Evolutionary conservation across 2,329 filamentous ascomycete species (phyloP), one percentile per base, ranked within the genome.

Genomic region (Colletotrichum tabaci): DNA sequence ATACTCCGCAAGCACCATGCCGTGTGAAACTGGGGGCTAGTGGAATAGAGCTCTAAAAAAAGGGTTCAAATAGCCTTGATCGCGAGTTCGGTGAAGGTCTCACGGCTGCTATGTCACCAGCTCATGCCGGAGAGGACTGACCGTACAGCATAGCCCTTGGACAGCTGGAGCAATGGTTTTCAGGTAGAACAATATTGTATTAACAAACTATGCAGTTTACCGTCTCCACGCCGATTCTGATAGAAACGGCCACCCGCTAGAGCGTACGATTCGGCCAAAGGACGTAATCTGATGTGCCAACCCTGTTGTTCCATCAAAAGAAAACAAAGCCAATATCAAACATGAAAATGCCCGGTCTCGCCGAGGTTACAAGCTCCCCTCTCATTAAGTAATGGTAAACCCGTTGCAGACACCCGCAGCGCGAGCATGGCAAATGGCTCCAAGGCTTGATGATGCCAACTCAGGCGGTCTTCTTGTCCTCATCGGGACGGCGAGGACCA

Each of bases 381-480:
- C 16, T 16, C 56, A 47, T n/a, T 2, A 46, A 35, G 12, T 6
- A 18, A 6, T 0, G 13, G 18, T 21, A 16, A 35, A 30, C 46
- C 6, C 12, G 21, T 35, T 9, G 3, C 8, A 16, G 7, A 4
- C 49, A 8, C 9, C 30, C 30, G 30, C 15, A 10, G 8, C n/a
- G 4, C 23, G 49, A 44, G 49, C 21, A 13, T 3, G 21, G 1
- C 6, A 23, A 21, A 16, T 13, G 35, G 18, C 15, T 4, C 10
- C 38, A 53, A 53, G 21, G 18, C 6, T 1, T 2, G 8, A 21
- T 3, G 2, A 44, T 21, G n/a, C 13, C 21, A 18, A 15, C 30
- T 63, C 55, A 69, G 44, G 21, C 40, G 15, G 65, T 46, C 65
- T 68, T 63, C 46, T 61, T 55, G 35, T 30, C 42, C 9, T 47